phyloP scores from a whole-genome alignment of 2,329 filamentous ascomycete genomes.

The Ascochyta rabiei region DNA sequence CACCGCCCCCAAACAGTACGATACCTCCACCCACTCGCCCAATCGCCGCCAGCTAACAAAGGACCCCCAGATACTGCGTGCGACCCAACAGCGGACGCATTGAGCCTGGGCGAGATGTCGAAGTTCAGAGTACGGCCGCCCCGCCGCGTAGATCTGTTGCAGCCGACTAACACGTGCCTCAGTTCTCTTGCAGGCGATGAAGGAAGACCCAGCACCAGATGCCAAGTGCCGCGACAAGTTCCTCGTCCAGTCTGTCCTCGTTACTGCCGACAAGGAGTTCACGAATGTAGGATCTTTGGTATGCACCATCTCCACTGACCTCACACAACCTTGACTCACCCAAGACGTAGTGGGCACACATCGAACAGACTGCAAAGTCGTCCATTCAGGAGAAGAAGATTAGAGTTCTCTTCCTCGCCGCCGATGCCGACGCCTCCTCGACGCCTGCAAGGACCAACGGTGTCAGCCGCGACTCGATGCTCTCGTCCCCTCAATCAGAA shows the following conservation, averaged over 20 bases:
- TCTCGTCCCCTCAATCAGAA: constrained; percentile 62
- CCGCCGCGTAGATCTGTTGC: constrained; percentile 16
- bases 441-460: constrained; percentile 46
- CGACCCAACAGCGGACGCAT: constrained; percentile 96
- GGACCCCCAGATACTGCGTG: constrained; percentile 81
- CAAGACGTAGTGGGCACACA: constrained; percentile 70
- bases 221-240: constrained; percentile 97
- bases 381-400: constrained; percentile 94
- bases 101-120: constrained; percentile 85
- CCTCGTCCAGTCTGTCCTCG: constrained; percentile 87
- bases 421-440: constrained; percentile 55
- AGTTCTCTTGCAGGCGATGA: constrained; percentile 98
- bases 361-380: constrained; percentile 75
- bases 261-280: constrained; percentile 83
- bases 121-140: constrained; percentile 77
- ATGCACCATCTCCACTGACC: constrained; percentile 43
- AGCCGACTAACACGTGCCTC: constrained; percentile 35
- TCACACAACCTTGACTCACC: constrained; percentile 16
- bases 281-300: constrained; percentile 81
- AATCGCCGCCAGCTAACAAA: constrained; percentile 26
- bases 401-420: constrained; percentile 80
- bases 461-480: constrained; percentile 36
- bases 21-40: constrained; percentile 28
- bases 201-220: constrained; percentile 84
- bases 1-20: constrained; percentile 97